phyloP scores from a whole-genome alignment of 1,139 yeast species.

The Blastobotrys raffinosifermentans region DNA sequence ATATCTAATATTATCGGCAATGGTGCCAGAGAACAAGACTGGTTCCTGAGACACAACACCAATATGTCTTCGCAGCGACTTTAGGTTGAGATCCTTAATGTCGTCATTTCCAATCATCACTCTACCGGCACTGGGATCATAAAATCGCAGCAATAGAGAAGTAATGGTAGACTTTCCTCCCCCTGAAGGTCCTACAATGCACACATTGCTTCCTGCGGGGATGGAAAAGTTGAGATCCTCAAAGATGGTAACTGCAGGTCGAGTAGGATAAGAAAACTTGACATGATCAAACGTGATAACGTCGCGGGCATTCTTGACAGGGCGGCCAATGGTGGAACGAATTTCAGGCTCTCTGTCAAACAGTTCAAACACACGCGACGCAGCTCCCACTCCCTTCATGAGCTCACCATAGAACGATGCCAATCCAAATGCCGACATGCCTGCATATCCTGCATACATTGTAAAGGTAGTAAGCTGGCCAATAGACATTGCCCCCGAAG shows the following conservation, averaged over 20 bases:
- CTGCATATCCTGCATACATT: conserved; percentile 91
- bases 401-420: conserved; percentile 88
- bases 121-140: conserved; percentile 65
- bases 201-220: conserved; percentile 78
- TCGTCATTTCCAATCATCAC: conserved; percentile 67
- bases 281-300: conserved; percentile 61
- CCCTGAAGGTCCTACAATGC: conserved; percentile 95
- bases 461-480: conserved; percentile 91
- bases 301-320: conserved; percentile 38
- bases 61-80: conserved; percentile 62
- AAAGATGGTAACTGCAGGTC: conserved; percentile 70
- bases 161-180: conserved; percentile 92
- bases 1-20: conserved; percentile 77
- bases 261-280: conserved; percentile 76
- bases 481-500: conserved; percentile 62
- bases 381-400: conserved; percentile 97
- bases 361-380: conserved; percentile 83
- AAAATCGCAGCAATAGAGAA: conserved; percentile 70
- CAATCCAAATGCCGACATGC: conserved; percentile 80
- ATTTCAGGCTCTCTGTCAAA: conserved; percentile 71
- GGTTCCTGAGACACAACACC: conserved; percentile 97
- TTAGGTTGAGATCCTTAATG: conserved; percentile 61
- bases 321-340: conserved; percentile 53
- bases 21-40: conserved; percentile 81
- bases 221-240: conserved; percentile 58